phyloP scores from a whole-genome alignment of 176 grass and related monocot genomes.

The Thinopyrum elongatum region DNA sequence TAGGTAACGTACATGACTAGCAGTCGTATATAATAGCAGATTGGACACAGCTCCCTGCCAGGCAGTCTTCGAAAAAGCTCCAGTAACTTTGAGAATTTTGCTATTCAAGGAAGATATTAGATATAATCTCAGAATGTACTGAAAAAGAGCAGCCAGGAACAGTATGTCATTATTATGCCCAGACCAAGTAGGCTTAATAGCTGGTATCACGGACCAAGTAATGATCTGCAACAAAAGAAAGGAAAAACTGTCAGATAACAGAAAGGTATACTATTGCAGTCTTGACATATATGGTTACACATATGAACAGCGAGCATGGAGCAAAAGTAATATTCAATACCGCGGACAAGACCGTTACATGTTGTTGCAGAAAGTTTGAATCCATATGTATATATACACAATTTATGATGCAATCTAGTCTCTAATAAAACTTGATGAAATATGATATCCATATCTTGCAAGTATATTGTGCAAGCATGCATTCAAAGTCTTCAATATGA shows the following conservation, averaged over 20 bases:
- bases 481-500: too few species aligned
- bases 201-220: conserved; percentile 85
- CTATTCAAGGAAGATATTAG: conserved; percentile 84
- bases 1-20: conserved; percentile 82
- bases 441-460: too few species aligned
- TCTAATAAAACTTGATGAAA: too few species aligned
- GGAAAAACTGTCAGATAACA: conserved; percentile 18
- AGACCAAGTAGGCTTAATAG: conserved; percentile 60
- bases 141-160: conserved; percentile 70
- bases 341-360: too few species aligned
- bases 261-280: background rate
- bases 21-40: conserved; percentile 93
- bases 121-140: conserved; percentile 82
- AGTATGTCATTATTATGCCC: conserved; percentile 75
- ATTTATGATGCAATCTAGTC: too few species aligned
- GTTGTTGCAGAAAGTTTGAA: too few species aligned
- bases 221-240: conserved; percentile 62
- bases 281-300: too few species aligned
- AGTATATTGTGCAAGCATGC: too few species aligned
- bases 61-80: conserved; percentile 84
- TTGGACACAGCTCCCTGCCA: conserved; percentile 94
- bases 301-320: too few species aligned
- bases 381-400: too few species aligned
- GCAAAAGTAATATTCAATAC: too few species aligned
- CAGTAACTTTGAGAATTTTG: conserved; percentile 75